Evolutionary conservation across 1,139 yeast species (phyloP).

Genomic region (Suhomyces bokatorum): DNA sequence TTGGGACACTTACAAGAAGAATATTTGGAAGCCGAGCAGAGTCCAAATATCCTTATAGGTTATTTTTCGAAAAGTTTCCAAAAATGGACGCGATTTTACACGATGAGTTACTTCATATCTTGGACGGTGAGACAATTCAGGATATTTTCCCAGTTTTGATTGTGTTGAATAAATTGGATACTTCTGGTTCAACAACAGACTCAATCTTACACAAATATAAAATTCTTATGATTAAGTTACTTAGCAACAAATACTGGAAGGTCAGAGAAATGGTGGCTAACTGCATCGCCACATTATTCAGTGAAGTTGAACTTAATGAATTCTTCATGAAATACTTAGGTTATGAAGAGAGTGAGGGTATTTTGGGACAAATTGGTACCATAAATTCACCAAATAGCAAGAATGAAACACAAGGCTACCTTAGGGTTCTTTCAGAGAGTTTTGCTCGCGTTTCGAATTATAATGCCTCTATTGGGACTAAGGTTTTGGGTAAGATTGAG

Average conservation of each 20-base stretch:
- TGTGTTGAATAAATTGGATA: constrained; percentile 60
- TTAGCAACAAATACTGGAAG: constrained; percentile 62
- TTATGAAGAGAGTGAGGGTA: neutral
- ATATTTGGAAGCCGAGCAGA: constrained; percentile 64
- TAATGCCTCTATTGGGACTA: neutral
- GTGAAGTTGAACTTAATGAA: constrained; percentile 23
- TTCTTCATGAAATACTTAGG: constrained; percentile 7
- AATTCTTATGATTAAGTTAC: constrained; percentile 10
- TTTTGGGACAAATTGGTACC: neutral
- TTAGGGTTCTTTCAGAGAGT: constrained; percentile 5
- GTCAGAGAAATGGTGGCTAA: constrained; percentile 83
- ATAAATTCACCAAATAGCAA: neutral
- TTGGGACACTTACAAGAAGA: constrained; percentile 77
- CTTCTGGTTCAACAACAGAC: constrained; percentile 7
- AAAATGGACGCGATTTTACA: constrained; percentile 52
- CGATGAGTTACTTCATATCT: constrained; percentile 36
- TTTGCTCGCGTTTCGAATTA: neutral
- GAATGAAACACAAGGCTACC: constrained; percentile 9
- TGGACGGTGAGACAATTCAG: constrained; percentile 13
- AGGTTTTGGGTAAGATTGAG: neutral
- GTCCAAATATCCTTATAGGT: constrained; percentile 15
- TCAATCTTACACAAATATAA: constrained; percentile 12
- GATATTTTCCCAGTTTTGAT: constrained; percentile 74
- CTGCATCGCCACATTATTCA: constrained; percentile 56
- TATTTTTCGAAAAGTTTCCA: constrained; percentile 67